Base-by-base conservation (phyloP, 495 filamentous ascomycete genomes). In the Tuber microsphaerosporum region DNA sequence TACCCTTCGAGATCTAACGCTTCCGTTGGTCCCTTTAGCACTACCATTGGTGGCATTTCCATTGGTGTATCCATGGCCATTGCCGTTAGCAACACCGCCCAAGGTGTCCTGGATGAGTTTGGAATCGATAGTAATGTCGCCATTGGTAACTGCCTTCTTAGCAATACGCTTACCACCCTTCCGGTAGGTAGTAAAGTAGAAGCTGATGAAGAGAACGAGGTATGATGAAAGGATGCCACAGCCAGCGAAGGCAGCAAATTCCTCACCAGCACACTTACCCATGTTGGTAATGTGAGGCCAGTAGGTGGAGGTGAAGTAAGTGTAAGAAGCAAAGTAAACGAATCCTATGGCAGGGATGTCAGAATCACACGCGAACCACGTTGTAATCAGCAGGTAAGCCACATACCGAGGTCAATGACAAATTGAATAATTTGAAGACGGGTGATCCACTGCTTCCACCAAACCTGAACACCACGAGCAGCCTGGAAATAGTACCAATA, bases 171-270 rank as follows among this genome's bases (percentile, higher is more conserved):
- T 93, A 82, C 88, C 88, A 72, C 89, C 86, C 89, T 96, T 97
- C 85, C 92, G 93, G 87, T 99, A 99, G 74, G 95, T 99, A 71
- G 93, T 93, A 77, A 96, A 87, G 89, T 99, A 99, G 91, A 99
- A 99, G 71, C 91, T 93, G 87, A 99, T 97, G 89, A 99, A 99
- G 75, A 99, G 92, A 77, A 97, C 87, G 74, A 99, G 90, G 88
- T 99, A 99, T 68, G 92, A 95, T 86, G 88, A 92, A 81, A 99
- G 86, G 82, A 97, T 96, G 75, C 87, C 93, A 74, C 97, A 94
- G 80, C 95, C 95, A 72, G 94, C 89, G 84, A 97, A 92, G 41
- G 95, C 95, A 72, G 95, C 95, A 82, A 97, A 98, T 86, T 99
- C 95, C 87, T 97, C 95, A 80, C 95, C 95, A 22, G 95, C 93